phyloP scores from a whole-genome alignment of 495 filamentous ascomycete genomes.

The Antarctomyces pellizariae region DNA sequence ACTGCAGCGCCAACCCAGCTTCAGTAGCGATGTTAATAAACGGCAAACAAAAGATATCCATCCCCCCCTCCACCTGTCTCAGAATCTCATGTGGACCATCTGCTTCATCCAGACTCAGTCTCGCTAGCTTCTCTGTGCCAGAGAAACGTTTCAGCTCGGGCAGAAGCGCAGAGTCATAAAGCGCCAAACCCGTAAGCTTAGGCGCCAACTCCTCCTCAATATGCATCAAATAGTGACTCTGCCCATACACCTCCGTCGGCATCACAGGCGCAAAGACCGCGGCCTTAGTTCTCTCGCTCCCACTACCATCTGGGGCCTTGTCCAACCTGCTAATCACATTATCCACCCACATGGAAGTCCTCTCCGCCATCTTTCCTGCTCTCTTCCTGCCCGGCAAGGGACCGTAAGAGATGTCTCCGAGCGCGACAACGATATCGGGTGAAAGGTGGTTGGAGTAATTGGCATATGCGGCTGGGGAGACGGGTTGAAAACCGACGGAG shows the following conservation, averaged over 20 bases:
- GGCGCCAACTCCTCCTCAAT: slow-evolving; percentile 28
- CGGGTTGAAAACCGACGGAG: slow-evolving; percentile 51
- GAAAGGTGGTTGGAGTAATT: slow-evolving; percentile 32
- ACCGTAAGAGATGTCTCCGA: slow-evolving; percentile 50
- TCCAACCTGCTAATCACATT: slow-evolving; percentile 25
- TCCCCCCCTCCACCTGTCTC: slow-evolving; percentile 43
- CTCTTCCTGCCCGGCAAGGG: slow-evolving; percentile 37
- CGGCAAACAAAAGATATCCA: slow-evolving; percentile 56
- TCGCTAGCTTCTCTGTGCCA: slow-evolving; percentile 31
- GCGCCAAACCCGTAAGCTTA: slow-evolving; percentile 48
- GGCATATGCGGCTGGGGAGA: slow-evolving; percentile 44
- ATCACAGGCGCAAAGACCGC: slow-evolving; percentile 61
- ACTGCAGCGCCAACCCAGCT: slow-evolving; percentile 63
- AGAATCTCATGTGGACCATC: slow-evolving; percentile 51
- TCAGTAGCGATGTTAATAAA: slow-evolving; percentile 57
- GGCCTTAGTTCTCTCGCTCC: slow-evolving; percentile 12
- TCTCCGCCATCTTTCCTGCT: slow-evolving; percentile 59
- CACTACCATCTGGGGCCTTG: slow-evolving; percentile 15
- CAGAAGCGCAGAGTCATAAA: slow-evolving; percentile 56
- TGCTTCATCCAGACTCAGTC: slow-evolving; percentile 46
- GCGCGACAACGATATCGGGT: slow-evolving; percentile 60
- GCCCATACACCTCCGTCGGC: slow-evolving; percentile 47
- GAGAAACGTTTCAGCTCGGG: slow-evolving; percentile 33
- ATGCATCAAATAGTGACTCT: slow-evolving; percentile 51
- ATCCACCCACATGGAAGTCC: slow-evolving; percentile 52